Evolutionary conservation across 148 eudicot species (phyloP).

Genomic region (Camellia sinensis): DNA sequence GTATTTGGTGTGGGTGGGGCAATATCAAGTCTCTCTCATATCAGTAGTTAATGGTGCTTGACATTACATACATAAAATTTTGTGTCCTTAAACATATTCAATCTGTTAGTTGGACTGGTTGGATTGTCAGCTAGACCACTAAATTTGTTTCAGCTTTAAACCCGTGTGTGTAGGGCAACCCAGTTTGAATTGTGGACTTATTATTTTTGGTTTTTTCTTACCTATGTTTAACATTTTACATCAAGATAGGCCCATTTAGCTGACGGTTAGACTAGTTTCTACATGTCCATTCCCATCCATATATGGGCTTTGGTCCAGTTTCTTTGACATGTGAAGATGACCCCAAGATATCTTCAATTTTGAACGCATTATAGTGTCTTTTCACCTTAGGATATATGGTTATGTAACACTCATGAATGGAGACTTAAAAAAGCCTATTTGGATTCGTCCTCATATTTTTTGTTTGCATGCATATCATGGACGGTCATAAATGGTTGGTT

Average conservation of each 20-base stretch:
- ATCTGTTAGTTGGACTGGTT: background rate
- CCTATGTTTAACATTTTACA: background rate
- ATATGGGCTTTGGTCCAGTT: conserved; percentile 1
- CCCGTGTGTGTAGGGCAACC: background rate
- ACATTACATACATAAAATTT: background rate
- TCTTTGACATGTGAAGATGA: background rate
- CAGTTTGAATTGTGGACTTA: conserved; percentile 2
- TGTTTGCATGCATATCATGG: background rate
- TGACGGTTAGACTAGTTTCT: background rate
- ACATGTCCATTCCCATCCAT: background rate
- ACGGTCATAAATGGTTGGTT: conserved; percentile 1
- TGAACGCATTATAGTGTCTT: background rate
- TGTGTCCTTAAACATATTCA: background rate
- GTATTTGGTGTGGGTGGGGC: background rate
- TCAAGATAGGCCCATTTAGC: background rate
- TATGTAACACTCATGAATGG: background rate
- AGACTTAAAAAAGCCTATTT: background rate
- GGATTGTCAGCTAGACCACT: background rate
- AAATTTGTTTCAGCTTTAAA: conserved; percentile 2
- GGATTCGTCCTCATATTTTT: background rate
- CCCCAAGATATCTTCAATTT: background rate
- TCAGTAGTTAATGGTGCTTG: background rate
- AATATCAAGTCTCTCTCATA: background rate
- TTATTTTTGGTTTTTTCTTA: background rate
- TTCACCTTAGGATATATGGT: background rate